Conservation (phyloP, 1,284 basidiomycete species). For the Cryptococcus neoformans region DNA sequence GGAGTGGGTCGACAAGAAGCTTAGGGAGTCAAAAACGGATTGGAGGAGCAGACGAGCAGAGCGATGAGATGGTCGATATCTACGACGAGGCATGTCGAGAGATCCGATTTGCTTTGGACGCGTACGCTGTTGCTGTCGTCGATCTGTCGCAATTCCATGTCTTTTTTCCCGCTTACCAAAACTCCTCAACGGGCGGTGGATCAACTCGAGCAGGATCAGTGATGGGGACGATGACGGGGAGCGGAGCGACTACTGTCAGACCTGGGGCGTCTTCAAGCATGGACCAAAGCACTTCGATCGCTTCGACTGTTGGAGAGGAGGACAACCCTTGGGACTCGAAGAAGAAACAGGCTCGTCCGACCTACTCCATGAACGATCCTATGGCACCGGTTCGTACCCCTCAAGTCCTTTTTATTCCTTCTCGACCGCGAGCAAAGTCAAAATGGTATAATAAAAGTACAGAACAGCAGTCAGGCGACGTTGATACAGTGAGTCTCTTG, state of each 20-base stretch:
- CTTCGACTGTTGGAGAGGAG: background rate
- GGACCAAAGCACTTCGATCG: background rate
- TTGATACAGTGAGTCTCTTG: constrained; percentile 10
- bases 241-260: background rate
- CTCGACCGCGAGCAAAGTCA: background rate
- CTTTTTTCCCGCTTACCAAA: constrained; percentile 40
- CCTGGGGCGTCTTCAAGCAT: background rate
- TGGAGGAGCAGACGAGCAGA: constrained; percentile 24
- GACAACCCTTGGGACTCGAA: constrained; percentile 2
- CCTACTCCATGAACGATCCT: constrained; percentile 27
- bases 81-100: constrained; percentile 39
- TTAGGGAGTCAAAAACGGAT: constrained; percentile 14
- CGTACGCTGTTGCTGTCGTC: constrained; percentile 38
- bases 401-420: constrained; percentile 36
- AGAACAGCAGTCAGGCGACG: constrained; percentile 4
- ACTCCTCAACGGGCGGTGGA: constrained; percentile 18
- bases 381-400: constrained; percentile 28
- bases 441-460: background rate
- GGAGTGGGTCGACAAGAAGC: background rate
- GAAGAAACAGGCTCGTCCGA: constrained; percentile 17
- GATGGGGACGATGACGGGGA: background rate
- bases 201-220: constrained; percentile 14
- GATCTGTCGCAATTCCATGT: constrained; percentile 42
- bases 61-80: constrained; percentile 20
- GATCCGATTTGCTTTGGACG: constrained; percentile 33